These are phyloP conservation scores for Rhododendron ferrugineum DNA, from an alignment of 148 eudicot species.

Conservation along the genomic window DNA sequence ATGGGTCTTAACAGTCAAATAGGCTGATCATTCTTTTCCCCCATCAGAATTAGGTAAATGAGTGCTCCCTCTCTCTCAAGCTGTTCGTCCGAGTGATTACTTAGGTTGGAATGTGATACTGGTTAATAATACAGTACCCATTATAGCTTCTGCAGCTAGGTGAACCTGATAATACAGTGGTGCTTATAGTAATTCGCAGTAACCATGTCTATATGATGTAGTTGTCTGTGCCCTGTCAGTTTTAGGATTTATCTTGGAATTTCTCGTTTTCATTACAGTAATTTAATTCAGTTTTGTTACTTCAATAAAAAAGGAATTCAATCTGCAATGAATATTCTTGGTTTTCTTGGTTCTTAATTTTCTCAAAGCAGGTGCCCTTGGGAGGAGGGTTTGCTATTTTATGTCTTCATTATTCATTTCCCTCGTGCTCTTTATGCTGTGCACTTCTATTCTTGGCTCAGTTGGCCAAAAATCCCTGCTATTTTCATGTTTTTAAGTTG, in stretches of 20 bases:
- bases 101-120: constrained; percentile 14
- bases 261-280: background rate
- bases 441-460: background rate
- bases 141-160: constrained; percentile 9
- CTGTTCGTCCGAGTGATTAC: background rate
- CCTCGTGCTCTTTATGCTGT: background rate
- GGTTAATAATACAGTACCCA: background rate
- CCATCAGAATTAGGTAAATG: constrained; percentile 14
- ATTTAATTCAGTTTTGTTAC: background rate
- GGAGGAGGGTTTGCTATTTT: background rate
- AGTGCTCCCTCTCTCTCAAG: constrained; percentile 4
- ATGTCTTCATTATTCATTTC: background rate
- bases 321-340: background rate
- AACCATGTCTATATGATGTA: background rate
- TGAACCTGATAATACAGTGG: constrained; percentile 2
- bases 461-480: background rate
- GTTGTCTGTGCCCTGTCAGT: background rate
- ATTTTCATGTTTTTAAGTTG: background rate
- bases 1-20: constrained; percentile 17
- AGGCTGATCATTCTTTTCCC: constrained; percentile 49
- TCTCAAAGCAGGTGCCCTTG: background rate
- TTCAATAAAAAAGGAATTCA: background rate
- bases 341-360: background rate
- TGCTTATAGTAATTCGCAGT: background rate
- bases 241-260: background rate